Conservation (phyloP, 768 basidiomycete species). For the Auricularia auricula-judae region DNA sequence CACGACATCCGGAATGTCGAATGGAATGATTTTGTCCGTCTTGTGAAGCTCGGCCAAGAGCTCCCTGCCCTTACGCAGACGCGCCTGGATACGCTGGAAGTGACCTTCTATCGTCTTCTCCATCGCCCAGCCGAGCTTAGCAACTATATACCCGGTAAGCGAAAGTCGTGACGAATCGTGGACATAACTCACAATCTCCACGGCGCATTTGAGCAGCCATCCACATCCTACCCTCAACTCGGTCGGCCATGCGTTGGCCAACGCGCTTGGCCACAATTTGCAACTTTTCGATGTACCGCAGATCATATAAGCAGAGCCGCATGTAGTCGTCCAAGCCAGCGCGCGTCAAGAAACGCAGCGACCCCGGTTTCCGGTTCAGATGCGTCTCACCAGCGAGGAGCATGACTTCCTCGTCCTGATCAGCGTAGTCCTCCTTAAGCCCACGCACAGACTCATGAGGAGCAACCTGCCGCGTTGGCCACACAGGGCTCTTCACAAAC, state of each 20-base stretch:
- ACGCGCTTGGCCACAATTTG: slow-evolving; percentile 2
- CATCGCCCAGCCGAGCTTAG: slow-evolving; percentile 26
- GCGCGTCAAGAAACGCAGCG: slow-evolving; percentile 1
- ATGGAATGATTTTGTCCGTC: background rate
- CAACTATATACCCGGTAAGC: slow-evolving; percentile 2
- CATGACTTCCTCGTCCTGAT: slow-evolving; percentile 25
- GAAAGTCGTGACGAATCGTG: background rate
- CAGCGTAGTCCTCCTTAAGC: slow-evolving; percentile 27
- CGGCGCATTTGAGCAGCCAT: slow-evolving; percentile 34
- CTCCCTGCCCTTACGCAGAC: slow-evolving; percentile 16
- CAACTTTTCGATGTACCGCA: slow-evolving; percentile 2
- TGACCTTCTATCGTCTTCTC: slow-evolving; percentile 24
- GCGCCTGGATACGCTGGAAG: slow-evolving; percentile 22
- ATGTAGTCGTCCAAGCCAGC: slow-evolving; percentile 4
- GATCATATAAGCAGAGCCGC: slow-evolving; percentile 4
- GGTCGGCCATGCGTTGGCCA: slow-evolving; percentile 2
- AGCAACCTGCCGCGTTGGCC: slow-evolving; percentile 26
- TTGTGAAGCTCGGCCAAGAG: background rate
- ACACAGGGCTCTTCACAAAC: slow-evolving; percentile 30
- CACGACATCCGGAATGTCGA: background rate
- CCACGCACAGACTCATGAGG: slow-evolving; percentile 27
- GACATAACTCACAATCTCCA: slow-evolving; percentile 26
- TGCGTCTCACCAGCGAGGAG: slow-evolving; percentile 21
- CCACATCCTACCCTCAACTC: slow-evolving; percentile 23
- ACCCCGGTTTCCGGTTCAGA: slow-evolving; percentile 12